Percentiles rank a stretch among this genome's conserved stretches.
These are phyloP conservation scores for Zymoseptoria passerinii DNA, from an alignment of 2,329 filamentous ascomycete genomes.

Conservation along the genomic window DNA sequence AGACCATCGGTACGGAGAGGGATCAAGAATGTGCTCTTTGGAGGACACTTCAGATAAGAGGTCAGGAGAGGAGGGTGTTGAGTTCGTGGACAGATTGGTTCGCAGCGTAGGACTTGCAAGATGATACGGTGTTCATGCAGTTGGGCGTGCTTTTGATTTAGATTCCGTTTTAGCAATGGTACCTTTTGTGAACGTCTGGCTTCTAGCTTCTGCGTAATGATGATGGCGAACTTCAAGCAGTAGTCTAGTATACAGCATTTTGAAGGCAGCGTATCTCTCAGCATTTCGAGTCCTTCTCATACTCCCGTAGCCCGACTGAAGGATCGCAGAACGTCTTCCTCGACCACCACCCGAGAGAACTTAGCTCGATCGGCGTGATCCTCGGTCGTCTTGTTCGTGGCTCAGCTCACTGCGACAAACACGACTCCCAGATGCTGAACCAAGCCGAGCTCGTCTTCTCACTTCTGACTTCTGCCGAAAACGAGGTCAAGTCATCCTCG, in stretches of 20 bases:
- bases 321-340: no score
- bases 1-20: background rate
- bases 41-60: background rate
- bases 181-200: background rate
- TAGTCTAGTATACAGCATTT: background rate
- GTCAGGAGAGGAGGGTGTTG: no score
- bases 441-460: background rate
- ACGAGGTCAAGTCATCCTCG: no score
- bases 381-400: background rate
- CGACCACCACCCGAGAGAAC: no score
- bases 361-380: background rate
- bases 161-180: background rate
- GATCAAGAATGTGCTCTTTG: background rate
- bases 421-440: background rate
- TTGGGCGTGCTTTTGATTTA: background rate
- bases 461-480: no score
- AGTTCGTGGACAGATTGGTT: no score
- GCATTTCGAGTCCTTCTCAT: background rate
- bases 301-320: background rate
- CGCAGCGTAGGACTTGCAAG: no score
- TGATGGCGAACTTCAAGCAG: background rate
- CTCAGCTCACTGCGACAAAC: background rate
- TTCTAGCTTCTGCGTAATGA: background rate
- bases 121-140: background rate
- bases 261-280: background rate